Conservation (phyloP, 768 basidiomycete genomes). For the Russula lepida region DNA sequence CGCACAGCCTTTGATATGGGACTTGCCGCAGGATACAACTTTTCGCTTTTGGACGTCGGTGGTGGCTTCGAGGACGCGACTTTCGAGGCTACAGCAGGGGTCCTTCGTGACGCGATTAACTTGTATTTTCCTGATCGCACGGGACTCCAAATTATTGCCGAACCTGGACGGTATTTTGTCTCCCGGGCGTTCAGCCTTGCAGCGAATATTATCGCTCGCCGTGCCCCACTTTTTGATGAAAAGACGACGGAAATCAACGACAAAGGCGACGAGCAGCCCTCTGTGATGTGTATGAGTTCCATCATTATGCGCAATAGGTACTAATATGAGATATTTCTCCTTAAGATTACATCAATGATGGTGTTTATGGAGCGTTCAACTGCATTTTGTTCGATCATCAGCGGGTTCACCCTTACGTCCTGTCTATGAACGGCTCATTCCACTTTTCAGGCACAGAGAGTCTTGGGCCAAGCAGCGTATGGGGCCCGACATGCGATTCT, state of each 20-base stretch:
- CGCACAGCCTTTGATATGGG: constrained; percentile 85
- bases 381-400: constrained; percentile 93
- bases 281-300: constrained; percentile 80
- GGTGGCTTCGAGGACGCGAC: constrained; percentile 91
- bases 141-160: constrained; percentile 79
- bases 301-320: background rate
- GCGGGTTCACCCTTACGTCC: constrained; percentile 70
- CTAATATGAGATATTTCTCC: background rate
- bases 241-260: constrained; percentile 24
- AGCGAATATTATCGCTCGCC: constrained; percentile 85
- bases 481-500: constrained; percentile 98
- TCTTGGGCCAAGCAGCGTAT: constrained; percentile 60
- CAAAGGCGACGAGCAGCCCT: constrained; percentile 35
- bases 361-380: constrained; percentile 95
- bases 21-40: constrained; percentile 66
- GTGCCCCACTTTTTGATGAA: constrained; percentile 43
- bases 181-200: constrained; percentile 88
- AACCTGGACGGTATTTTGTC: constrained; percentile 94
- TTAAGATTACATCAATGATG: constrained; percentile 89
- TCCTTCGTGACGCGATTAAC: constrained; percentile 64
- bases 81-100: constrained; percentile 71
- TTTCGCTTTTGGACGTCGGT: constrained; percentile 84
- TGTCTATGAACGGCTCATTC: constrained; percentile 62
- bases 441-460: constrained; percentile 40
- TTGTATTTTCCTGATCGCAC: constrained; percentile 67